Base-by-base conservation (phyloP, 2,329 filamentous ascomycete species). In the Trichoderma afroharzianum region DNA sequence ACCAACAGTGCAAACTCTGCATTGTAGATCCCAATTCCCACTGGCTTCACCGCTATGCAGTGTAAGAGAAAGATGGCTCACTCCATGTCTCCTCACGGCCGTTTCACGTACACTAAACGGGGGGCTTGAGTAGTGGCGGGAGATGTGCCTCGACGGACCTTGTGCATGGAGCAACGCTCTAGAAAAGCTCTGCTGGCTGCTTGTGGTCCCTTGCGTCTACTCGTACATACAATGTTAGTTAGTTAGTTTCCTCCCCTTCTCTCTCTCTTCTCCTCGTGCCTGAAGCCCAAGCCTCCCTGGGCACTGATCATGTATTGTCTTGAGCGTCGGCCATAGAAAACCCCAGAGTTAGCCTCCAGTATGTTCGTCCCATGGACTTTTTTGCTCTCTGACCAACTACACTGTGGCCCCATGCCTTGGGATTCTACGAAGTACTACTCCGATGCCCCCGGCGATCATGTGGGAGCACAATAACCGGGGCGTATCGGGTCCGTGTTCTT, bases 1-100 rank as follows among this genome's bases (percentile, higher is more conserved):
- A 33, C 67, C 67, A 69, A 69, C 67, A 68, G 57, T 68, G 53
- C 64, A 58, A 59, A 33, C 30, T 30, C 36, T 68, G 64, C 64
- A 68, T 28, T 50, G 67, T 58, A 69, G 67, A 69, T 69, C 67
- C 18, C 53, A 30, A 62, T 24, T 68, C 11, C 53, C 47, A 18
- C n/a, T 59, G 57, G 28, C 57, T 24, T 68, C 67, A 69, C 67
- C 67, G 39, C 67, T 53, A 53, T 36, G 39, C 30, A 53, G 9
- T 6, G 33, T 7, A 57, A 18, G 61, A 33, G n/a, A 21, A 30
- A 39, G 36, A 39, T 39, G 36, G 36, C 33, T n/a, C n/a, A n/a
- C n/a, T n/a, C n/a, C n/a, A n/a, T n/a, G n/a, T n/a, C 39, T 50
- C 57, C 12, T n/a, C 36, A 28, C 50, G 36, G 12, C 15, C 28